These are phyloP conservation scores for Boletus rubescentipes DNA, from an alignment of 768 basidiomycete genomes.

Conservation along the genomic window DNA sequence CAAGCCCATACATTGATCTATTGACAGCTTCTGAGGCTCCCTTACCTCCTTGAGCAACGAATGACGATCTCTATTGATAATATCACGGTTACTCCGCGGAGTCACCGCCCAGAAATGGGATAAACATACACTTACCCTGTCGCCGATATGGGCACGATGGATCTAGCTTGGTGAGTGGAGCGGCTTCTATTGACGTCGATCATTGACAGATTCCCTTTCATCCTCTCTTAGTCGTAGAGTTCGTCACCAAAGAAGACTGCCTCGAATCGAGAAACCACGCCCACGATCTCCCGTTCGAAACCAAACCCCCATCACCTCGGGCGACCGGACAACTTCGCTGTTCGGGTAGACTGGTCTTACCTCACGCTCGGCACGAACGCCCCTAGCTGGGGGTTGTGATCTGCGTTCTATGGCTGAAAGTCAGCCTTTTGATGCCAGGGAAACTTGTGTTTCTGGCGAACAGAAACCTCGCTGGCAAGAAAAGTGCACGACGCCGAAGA, in stretches of 20 bases:
- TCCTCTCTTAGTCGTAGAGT: too few relatives aligned
- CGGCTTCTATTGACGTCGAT: neutral
- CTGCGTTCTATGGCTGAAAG: too few relatives aligned
- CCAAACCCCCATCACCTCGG: constrained; percentile 43
- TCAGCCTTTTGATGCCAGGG: too few relatives aligned
- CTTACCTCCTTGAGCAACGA: constrained; percentile 44
- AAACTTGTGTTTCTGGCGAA: too few relatives aligned
- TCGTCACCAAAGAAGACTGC: too few relatives aligned
- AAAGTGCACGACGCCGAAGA: too few relatives aligned
- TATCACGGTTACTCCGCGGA: too few relatives aligned
- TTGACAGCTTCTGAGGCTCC: constrained; percentile 7
- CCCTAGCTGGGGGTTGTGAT: too few relatives aligned
- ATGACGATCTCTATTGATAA: constrained; percentile 57
- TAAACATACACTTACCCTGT: constrained; percentile 35
- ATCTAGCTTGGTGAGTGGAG: constrained; percentile 50
- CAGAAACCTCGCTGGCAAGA: too few relatives aligned
- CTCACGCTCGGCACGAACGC: constrained; percentile 49
- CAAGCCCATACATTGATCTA: neutral
- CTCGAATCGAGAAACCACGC: constrained; percentile 60
- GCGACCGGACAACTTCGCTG: constrained; percentile 58
- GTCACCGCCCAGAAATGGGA: constrained; percentile 50
- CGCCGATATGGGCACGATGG: constrained; percentile 45
- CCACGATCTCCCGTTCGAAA: constrained; percentile 47
- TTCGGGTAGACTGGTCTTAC: constrained; percentile 55
- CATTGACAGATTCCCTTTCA: too few relatives aligned